A percentile compares a stretch with the other conserved stretches of the same genome.
Conservation (phyloP, 768 basidiomycete genomes). For the Mycena kentingensis region DNA sequence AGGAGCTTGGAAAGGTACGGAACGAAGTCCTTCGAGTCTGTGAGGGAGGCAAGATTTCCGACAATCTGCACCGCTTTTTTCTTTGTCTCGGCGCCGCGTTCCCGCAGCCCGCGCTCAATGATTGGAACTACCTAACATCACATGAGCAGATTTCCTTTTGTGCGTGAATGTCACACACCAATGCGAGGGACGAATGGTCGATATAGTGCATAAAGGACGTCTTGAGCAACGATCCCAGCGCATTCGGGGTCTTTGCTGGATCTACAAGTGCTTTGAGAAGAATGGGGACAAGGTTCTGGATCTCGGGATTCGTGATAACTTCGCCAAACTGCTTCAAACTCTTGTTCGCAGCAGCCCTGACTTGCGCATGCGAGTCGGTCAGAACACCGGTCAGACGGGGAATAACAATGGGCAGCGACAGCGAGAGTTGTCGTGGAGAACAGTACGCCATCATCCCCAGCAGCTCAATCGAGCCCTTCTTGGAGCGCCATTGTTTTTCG, state of each 20-base stretch:
- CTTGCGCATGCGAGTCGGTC: slow-evolving; percentile 97
- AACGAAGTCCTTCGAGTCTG: slow-evolving; percentile 89
- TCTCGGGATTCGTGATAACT: slow-evolving; percentile 97
- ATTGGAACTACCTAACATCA: slow-evolving; percentile 82
- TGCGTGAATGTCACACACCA: slow-evolving; percentile 51
- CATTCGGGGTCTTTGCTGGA: slow-evolving; percentile 86
- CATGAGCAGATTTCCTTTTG: neutral
- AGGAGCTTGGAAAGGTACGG: slow-evolving; percentile 89
- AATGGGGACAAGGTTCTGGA: slow-evolving; percentile 84
- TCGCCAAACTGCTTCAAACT: slow-evolving; percentile 98
- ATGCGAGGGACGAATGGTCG: slow-evolving; percentile 91
- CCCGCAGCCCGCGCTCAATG: slow-evolving; percentile 87
- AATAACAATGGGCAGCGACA: slow-evolving; percentile 94
- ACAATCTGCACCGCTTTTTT: slow-evolving; percentile 96
- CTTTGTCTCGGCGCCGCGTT: slow-evolving; percentile 92
- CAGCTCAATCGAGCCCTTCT: slow-evolving; percentile 95
- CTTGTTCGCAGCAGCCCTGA: slow-evolving; percentile 88
- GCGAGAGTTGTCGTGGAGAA: slow-evolving; percentile 90
- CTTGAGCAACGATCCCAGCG: slow-evolving; percentile 82
- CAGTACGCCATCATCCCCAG: slow-evolving; percentile 99
- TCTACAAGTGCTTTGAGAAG: slow-evolving; percentile 95
- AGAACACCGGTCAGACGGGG: slow-evolving; percentile 93
- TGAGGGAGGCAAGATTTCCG: slow-evolving; percentile 91
- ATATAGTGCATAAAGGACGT: slow-evolving; percentile 98
- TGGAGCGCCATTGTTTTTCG: slow-evolving; percentile 98